Conservation (phyloP, 2,329 filamentous ascomycete species). For the Trichophaea hybrida region DNA sequence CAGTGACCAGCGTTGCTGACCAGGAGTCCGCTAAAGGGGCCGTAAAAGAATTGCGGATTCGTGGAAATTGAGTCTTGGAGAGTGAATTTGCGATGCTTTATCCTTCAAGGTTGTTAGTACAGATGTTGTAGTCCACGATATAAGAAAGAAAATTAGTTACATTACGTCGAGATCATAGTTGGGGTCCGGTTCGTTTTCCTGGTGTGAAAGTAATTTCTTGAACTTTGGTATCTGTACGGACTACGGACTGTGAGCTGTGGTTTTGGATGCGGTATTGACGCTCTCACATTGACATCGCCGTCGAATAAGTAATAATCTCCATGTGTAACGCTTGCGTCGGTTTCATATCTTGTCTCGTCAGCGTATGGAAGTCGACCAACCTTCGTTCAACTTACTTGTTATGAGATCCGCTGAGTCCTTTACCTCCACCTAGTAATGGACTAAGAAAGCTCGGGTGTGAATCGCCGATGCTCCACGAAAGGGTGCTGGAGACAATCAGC, state of each 20-base stretch:
- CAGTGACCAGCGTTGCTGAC: constrained; percentile 37
- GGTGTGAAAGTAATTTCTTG: constrained; percentile 23
- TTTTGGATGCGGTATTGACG: neutral
- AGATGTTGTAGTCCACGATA: neutral
- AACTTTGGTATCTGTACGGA: constrained; percentile 22
- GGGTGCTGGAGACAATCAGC: neutral
- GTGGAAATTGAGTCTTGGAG: constrained; percentile 27
- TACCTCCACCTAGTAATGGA: constrained; percentile 1
- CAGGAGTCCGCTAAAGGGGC: constrained; percentile 26
- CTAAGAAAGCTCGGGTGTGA: neutral
- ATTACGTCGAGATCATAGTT: constrained; percentile 16
- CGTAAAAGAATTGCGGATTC: constrained; percentile 30
- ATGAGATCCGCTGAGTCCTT: constrained; percentile 26
- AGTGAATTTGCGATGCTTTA: constrained; percentile 13
- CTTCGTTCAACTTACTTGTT: constrained; percentile 15
- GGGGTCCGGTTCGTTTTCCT: constrained; percentile 13
- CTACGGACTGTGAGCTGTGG: neutral
- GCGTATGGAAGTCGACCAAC: neutral
- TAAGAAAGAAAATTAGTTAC: constrained; percentile 17
- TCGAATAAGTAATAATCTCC: constrained; percentile 25
- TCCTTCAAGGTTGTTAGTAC: neutral
- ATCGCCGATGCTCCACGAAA: constrained; percentile 3
- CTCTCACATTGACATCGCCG: constrained; percentile 21
- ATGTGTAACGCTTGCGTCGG: constrained; percentile 25
- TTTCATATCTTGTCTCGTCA: constrained; percentile 18